A percentile compares a stretch with the other conserved stretches of the same genome.
Evolutionary conservation across 2,329 filamentous ascomycete species (phyloP).

Genomic region (Colletotrichum lentis): DNA sequence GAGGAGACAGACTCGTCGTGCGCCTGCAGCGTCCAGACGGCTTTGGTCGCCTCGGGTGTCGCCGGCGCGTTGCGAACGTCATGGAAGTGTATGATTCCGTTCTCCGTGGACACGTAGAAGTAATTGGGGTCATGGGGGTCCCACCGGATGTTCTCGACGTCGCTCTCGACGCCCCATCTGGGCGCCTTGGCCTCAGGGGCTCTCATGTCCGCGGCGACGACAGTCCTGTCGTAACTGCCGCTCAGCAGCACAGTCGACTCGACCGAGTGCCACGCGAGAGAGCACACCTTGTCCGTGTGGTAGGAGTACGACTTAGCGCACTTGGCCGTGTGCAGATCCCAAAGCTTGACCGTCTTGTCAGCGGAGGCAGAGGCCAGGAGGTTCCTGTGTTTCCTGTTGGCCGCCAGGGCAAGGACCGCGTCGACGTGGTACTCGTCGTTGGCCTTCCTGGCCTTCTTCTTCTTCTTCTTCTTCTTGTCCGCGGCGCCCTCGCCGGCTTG

Average conservation of each 20-base stretch:
- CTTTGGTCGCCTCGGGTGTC: conserved; percentile 77
- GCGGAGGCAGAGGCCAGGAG: conserved; percentile 93
- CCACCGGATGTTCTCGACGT: conserved; percentile 93
- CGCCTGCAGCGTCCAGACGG: conserved; percentile 93
- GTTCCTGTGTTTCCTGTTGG: conserved; percentile 93
- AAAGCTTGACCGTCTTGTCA: conserved; percentile 96
- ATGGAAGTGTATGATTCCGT: conserved; percentile 89
- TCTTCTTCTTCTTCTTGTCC: conserved; percentile 81
- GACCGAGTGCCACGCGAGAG: conserved; percentile 88
- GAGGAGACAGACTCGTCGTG: conserved; percentile 92
- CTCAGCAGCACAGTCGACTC: conserved; percentile 90
- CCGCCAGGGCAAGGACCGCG: conserved; percentile 87
- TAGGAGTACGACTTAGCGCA: conserved; percentile 96
- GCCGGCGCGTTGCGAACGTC: conserved; percentile 81
- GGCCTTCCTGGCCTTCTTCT: conserved; percentile 86
- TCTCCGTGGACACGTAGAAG: conserved; percentile 96
- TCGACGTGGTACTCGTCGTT: conserved; percentile 96
- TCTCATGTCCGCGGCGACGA: conserved; percentile 96
- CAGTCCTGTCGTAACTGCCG: conserved; percentile 92
- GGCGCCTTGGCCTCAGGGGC: conserved; percentile 83
- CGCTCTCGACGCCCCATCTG: conserved; percentile 92
- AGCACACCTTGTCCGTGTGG: conserved; percentile 98
- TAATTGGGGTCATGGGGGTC: conserved; percentile 91
- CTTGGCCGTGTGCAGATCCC: conserved; percentile 91
- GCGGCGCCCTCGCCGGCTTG: conserved; percentile 68